phyloP scores from a whole-genome alignment of 192 early-diverging fungal species.

The Phycomyces nitens region DNA sequence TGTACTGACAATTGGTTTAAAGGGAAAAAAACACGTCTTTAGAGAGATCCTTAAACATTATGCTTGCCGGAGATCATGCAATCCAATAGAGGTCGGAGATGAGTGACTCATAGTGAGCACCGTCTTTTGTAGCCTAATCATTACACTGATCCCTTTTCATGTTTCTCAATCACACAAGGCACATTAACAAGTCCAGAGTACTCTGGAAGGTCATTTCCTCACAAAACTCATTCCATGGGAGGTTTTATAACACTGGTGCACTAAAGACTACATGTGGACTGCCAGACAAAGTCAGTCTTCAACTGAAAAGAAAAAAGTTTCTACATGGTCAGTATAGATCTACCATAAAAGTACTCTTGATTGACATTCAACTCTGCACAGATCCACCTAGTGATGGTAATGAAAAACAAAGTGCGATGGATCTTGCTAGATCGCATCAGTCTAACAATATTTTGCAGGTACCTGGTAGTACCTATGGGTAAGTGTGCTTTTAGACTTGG shows the following conservation, averaged over 20 bases:
- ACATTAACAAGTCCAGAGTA: not conserved
- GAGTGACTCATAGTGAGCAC: too few relatives aligned
- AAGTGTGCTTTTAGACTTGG: not conserved
- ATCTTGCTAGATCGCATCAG: slow-evolving; percentile 24
- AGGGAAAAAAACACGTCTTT: too few relatives aligned
- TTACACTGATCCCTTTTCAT: not conserved
- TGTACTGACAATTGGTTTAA: too few relatives aligned
- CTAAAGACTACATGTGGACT: slow-evolving; percentile 10
- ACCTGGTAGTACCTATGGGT: slow-evolving; percentile 52
- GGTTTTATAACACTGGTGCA: slow-evolving; percentile 17
- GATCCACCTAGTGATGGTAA: not conserved
- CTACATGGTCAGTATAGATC: not conserved
- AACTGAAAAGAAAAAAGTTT: slow-evolving; percentile 15
- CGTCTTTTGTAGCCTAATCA: too few relatives aligned
- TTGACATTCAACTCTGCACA: not conserved
- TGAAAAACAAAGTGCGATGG: slow-evolving; percentile 11
- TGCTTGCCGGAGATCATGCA: too few relatives aligned
- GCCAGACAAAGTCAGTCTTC: slow-evolving; percentile 14
- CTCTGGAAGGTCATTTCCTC: not conserved
- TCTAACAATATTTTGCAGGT: slow-evolving; percentile 44
- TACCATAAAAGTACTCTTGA: not conserved
- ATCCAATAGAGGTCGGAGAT: too few relatives aligned
- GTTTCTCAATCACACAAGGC: not conserved
- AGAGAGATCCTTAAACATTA: too few relatives aligned
- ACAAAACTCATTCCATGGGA: not conserved